Percentiles rank a stretch among this genome's conserved stretches.
Evolutionary conservation across 2,329 filamentous ascomycete genomes (phyloP).

Genomic region (Rhinocladiella similis): DNA sequence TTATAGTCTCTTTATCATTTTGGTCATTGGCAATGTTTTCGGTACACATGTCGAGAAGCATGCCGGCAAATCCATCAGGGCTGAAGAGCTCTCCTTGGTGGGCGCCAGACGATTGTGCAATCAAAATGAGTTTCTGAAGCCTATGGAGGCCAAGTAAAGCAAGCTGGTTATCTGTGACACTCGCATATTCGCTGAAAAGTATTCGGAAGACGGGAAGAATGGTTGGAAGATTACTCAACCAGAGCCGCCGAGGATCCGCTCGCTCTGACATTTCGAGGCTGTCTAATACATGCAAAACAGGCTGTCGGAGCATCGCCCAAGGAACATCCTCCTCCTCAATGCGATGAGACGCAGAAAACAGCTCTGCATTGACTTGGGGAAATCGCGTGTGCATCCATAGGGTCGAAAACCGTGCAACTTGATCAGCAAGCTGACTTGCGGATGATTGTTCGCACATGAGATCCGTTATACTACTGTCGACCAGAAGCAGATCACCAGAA

Average conservation of each 20-base stretch:
- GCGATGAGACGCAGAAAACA: constrained; percentile 12
- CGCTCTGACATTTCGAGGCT: constrained; percentile 6
- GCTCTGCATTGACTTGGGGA: constrained; percentile 20
- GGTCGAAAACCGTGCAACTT: constrained; percentile 69
- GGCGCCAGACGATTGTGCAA: constrained; percentile 17
- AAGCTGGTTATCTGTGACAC: constrained; percentile 6
- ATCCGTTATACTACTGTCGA: constrained; percentile 59
- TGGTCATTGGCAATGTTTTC: constrained; percentile 7
- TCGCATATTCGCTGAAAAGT: constrained; percentile 12
- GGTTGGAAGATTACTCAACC: constrained; percentile 22
- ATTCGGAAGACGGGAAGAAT: constrained; percentile 21
- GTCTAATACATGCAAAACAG: constrained; percentile 22
- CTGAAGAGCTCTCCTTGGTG: constrained; percentile 23
- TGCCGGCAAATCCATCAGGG: constrained; percentile 15
- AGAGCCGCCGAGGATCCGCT: constrained; percentile 21
- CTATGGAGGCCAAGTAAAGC: constrained; percentile 20
- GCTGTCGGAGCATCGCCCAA: constrained; percentile 23
- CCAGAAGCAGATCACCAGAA: constrained; percentile 65
- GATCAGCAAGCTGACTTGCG: constrained; percentile 48
- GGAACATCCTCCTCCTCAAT: constrained; percentile 24
- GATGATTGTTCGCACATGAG: constrained; percentile 30
- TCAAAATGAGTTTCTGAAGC: constrained; percentile 21
- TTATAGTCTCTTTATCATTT: constrained; percentile 8
- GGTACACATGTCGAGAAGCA: constrained; percentile 19
- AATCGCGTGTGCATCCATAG: constrained; percentile 74